Conservation (phyloP, 2,329 filamentous ascomycete genomes). For the Pseudocercospora fijiensis region DNA sequence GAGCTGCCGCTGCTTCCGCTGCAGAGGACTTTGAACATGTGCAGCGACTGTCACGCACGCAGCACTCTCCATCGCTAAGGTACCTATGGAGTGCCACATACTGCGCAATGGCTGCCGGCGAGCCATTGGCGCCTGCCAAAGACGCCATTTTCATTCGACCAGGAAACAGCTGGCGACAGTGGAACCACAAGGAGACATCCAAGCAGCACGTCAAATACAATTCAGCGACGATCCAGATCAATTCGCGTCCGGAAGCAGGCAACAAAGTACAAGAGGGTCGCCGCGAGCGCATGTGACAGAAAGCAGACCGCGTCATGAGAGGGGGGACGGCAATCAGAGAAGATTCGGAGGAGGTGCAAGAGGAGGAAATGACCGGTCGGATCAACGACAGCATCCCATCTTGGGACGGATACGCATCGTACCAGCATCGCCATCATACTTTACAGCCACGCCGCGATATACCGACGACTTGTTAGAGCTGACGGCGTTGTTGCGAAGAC, state of each 20-base stretch:
- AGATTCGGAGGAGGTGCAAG: constrained; percentile 11
- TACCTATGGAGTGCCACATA: constrained; percentile 36
- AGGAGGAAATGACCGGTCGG: constrained; percentile 16
- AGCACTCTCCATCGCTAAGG: constrained; percentile 8
- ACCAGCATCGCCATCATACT: constrained; percentile 89
- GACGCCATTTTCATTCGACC: constrained; percentile 27
- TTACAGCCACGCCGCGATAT: constrained; percentile 80
- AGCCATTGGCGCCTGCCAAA: constrained; percentile 31
- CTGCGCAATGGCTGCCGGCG: constrained; percentile 35
- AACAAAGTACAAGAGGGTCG: background rate
- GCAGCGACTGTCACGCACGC: background rate
- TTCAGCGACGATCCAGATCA: constrained; percentile 31
- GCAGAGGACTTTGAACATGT: background rate
- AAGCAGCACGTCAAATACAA: constrained; percentile 34
- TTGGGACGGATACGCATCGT: constrained; percentile 63
- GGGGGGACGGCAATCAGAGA: background rate
- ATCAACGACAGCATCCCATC: constrained; percentile 20
- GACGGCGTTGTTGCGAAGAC: constrained; percentile 68
- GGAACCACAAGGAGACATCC: constrained; percentile 28
- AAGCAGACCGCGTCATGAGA: constrained; percentile 3
- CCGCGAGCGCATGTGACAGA: constrained; percentile 24
- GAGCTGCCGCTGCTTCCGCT: background rate
- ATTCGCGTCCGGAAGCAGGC: constrained; percentile 17
- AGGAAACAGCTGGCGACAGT: constrained; percentile 34
- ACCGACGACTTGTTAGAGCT: constrained; percentile 79